A percentile compares a stretch with the other conserved stretches of the same genome.
These are phyloP conservation scores for Bidens hawaiensis DNA, from an alignment of 140 eudicot genomes.

Conservation along the genomic window DNA sequence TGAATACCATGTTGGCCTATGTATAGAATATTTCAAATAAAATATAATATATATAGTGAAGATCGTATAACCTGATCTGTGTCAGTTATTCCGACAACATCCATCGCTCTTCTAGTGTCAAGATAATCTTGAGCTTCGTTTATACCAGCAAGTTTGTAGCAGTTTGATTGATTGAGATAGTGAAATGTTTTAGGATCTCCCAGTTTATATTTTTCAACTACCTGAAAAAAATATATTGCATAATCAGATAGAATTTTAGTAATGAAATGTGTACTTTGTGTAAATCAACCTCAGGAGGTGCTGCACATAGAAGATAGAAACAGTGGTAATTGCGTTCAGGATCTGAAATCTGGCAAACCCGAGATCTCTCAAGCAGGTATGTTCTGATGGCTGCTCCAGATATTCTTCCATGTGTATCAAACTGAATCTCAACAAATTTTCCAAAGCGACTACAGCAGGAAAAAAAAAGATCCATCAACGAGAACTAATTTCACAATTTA, in stretches of 20 bases:
- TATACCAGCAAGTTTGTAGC: constrained; percentile 77
- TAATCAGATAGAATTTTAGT: constrained; percentile 7
- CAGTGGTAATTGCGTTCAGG: constrained; percentile 98
- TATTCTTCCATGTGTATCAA: constrained; percentile 89
- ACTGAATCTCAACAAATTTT: constrained; percentile 95
- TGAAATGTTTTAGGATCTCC: constrained; percentile 75
- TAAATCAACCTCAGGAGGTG: constrained; percentile 77
- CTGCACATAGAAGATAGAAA: constrained; percentile 95
- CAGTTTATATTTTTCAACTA: constrained; percentile 79
- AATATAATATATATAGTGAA: constrained; percentile 7
- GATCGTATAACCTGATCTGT: constrained; percentile 62
- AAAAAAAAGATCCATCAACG: constrained; percentile 5
- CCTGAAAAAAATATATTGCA: constrained; percentile 48
- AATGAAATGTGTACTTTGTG: neutral
- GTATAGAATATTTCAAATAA: neutral
- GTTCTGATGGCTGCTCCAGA: constrained; percentile 98
- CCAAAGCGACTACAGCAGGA: constrained; percentile 82
- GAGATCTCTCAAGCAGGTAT: constrained; percentile 95
- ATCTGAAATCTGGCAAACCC: constrained; percentile 96
- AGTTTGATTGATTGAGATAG: constrained; percentile 88
- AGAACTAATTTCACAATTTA: constrained; percentile 6
- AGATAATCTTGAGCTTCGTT: constrained; percentile 90
- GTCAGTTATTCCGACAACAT: constrained; percentile 89
- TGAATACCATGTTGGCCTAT: neutral
- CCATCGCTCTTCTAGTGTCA: constrained; percentile 99